These are phyloP conservation scores for Ophiocordyceps australis DNA, from an alignment of 2,329 filamentous ascomycete genomes.

Conservation along the genomic window DNA sequence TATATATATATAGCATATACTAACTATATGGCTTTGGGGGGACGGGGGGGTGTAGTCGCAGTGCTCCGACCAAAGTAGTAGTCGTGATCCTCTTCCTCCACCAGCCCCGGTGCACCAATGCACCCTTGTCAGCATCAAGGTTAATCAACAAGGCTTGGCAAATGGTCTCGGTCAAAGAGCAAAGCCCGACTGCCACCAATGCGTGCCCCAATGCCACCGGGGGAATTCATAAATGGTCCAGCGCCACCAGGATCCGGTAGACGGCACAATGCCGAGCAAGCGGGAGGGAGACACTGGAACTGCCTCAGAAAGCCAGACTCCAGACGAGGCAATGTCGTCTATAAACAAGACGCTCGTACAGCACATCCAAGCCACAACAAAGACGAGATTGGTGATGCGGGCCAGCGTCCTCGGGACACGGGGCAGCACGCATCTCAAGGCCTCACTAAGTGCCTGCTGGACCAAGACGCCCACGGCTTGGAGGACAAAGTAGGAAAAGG, in stretches of 20 bases:
- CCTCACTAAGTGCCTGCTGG: constrained; percentile 26
- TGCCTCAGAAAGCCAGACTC: constrained; percentile 68
- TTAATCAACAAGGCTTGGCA: too few relatives aligned
- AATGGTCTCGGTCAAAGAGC: constrained; percentile 7
- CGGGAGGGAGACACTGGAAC: constrained; percentile 59
- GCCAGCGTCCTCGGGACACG: constrained; percentile 24
- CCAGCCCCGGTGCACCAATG: too few relatives aligned
- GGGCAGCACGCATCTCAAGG: constrained; percentile 14
- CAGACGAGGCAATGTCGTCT: constrained; percentile 58
- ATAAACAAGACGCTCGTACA: constrained; percentile 45
- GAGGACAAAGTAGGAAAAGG: constrained; percentile 52
- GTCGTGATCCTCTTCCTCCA: too few relatives aligned
- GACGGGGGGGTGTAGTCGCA: too few relatives aligned
- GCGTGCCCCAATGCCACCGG: constrained; percentile 35
- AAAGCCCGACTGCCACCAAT: constrained; percentile 38
- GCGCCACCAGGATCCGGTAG: constrained; percentile 47
- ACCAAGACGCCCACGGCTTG: constrained; percentile 47
- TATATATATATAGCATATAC: too few relatives aligned
- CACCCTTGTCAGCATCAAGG: too few relatives aligned
- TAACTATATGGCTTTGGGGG: too few relatives aligned
- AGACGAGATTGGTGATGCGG: constrained; percentile 39
- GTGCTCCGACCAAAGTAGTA: too few relatives aligned
- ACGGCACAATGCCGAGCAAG: constrained; percentile 41
- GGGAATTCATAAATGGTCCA: constrained; percentile 38
- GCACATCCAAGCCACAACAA: constrained; percentile 49